Evolutionary conservation across 2,329 filamentous ascomycete genomes (phyloP), one percentile per base, ranked within the genome.

Genomic region (Ceratocystis colombiana): DNA sequence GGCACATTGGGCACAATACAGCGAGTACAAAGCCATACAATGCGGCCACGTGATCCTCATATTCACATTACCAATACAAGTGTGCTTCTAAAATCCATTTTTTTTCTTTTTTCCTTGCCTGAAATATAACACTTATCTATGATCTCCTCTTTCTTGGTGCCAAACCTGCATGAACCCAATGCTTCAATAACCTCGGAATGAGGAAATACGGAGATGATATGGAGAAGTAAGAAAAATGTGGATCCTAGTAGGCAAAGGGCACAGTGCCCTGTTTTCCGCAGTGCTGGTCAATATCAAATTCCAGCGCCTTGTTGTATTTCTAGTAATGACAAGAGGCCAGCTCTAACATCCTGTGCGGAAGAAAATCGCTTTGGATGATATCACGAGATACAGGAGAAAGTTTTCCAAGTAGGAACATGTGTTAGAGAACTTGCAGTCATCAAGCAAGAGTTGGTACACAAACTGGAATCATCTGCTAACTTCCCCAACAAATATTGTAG

Each of bases 131-230:
- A 41, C 10, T 41, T 1, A 41, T 15, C 10, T 33, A 57, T 33
- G 22, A 57, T 57, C 53, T 57, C 53, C 53, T 57, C 53, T 57
- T 33, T 28, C 10, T 41, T 33, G n/a, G 17, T 57, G 25, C 53
- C 53, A 57, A 33, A 57, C 53, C 15, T 57, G 53, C 53, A 57
- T 57, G 53, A 57, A 57, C 53, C 28, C 53, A 57, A 57, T 30
- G 53, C 53, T 57, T 57, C 53, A n/a, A 22, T 28, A 15, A 15
- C 6, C 22, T 57, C 22, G 53, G 53, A 41, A 41, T 22, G 10
- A 33, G 25, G 30, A 57, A 28, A 57, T 3, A 57, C 30, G 53
- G 53, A 57, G 53, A 17, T 17, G 25, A 57, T 30, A 57, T 20
- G 53, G 22, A 57, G 30, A 30, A 6, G 10, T 57, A 8, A n/a